Evolutionary conservation across 805 yeast genomes (phyloP), one percentile per base, ranked within the genome.

Genomic region (Wickerhamiella australiensis): DNA sequence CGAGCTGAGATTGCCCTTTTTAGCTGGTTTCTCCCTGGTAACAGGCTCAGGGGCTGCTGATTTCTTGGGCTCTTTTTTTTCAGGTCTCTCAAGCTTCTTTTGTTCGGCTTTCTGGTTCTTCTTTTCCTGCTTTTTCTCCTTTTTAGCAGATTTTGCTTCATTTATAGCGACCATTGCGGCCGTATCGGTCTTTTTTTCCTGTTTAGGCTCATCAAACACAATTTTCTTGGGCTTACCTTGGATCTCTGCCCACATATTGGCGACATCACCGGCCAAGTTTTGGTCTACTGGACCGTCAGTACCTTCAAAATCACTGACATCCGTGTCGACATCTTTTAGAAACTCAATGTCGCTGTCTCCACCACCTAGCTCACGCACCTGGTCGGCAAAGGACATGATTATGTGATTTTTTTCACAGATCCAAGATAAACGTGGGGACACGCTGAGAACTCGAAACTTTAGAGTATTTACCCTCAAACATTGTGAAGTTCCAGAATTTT

Each of bases 331-430:
- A 13, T 73, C 82, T 29, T 73, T 72, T 11, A 88, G 57, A 46
- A 87, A 65, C 41, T 75, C 73, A 42, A 88, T 61, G 63, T 87
- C 96, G 20, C 79, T 88, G 56, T 84, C 92, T 13, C 85, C 74
- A 18, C 96, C 97, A 29, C 96, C 96, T 25, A 88, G 67, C 20
- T 79, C 80, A 12, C 80, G 62, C 2, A 94, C 94, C 67, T 82
- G 94, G 53, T 79, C 76, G 56, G 82, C 78, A 45, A 85, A 63
- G 7, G 62, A 65, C 50, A 51, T 51, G 50, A 44, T 36, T 45
- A 33, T 45, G 40, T 43, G 37, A 45, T 45, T 33, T 45, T 44
- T 45, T 45, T 35, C 33, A 9, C 20, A 20, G 20, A n/a, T 15
- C 9, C 38, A 15, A 12, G 5, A 31, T 31, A 8, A 31, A 31